phyloP scores from a whole-genome alignment of 148 eudicot species.

The Vaccinium macrocarpon region DNA sequence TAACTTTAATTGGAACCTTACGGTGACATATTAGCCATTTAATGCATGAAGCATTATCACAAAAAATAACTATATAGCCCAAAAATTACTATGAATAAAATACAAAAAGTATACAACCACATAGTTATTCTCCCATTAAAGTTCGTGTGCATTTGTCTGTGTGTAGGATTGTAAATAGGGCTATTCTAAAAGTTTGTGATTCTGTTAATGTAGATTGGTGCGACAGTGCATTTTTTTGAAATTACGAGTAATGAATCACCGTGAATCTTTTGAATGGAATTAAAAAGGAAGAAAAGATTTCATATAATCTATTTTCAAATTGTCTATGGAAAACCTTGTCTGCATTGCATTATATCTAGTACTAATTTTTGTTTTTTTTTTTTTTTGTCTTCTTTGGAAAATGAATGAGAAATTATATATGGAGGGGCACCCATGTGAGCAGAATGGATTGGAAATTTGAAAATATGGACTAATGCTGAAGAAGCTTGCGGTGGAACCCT shows the following conservation, averaged over 20 bases:
- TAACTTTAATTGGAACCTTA: neutral
- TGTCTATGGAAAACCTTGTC: no score
- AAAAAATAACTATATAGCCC: neutral
- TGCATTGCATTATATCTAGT: no score
- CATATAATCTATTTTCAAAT: neutral
- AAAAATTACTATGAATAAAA: neutral
- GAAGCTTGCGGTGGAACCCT: conserved; percentile 10
- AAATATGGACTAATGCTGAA: neutral
- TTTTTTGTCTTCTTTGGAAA: neutral
- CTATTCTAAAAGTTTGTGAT: no score
- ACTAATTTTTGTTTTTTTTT: neutral
- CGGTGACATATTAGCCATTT: neutral
- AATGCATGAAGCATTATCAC: no score
- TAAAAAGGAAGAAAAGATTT: neutral
- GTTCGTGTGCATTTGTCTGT: no score
- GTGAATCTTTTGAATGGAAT: neutral
- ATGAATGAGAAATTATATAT: neutral
- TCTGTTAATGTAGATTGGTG: no score
- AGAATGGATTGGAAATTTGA: conserved; percentile 9
- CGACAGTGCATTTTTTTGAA: no score
- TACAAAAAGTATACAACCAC: neutral
- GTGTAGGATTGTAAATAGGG: no score
- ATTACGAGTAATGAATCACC: neutral
- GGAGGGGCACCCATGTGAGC: conserved; percentile 18
- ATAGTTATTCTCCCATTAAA: no score